Conservation (phyloP, 768 basidiomycete genomes). For the Tricholoma terreum region DNA sequence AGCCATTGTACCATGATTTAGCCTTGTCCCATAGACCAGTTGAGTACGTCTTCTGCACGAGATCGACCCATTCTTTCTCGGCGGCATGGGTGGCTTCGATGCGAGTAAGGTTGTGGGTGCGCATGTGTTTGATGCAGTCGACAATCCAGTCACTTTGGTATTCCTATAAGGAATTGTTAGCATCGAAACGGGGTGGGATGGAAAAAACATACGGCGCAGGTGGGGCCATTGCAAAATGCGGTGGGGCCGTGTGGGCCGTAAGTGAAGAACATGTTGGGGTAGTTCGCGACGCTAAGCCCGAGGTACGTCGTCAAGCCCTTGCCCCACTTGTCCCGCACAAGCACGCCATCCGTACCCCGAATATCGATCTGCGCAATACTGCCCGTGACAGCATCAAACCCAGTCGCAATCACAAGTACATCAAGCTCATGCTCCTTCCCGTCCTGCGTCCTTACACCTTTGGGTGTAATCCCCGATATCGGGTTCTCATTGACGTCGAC, state of each 20-base stretch:
- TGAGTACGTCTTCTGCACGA: slow-evolving; percentile 12
- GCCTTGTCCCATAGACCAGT: slow-evolving; percentile 15
- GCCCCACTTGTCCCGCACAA: slow-evolving; percentile 21
- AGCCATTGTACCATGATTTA: slow-evolving; percentile 25
- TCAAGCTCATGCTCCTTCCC: slow-evolving; percentile 19
- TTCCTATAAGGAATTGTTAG: slow-evolving; percentile 12
- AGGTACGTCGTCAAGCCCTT: slow-evolving; percentile 20
- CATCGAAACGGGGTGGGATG: not conserved
- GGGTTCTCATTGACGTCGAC: slow-evolving; percentile 19
- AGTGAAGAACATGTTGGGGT: slow-evolving; percentile 25
- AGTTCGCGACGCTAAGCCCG: slow-evolving; percentile 18
- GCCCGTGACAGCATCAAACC: slow-evolving; percentile 24
- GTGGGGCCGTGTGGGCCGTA: slow-evolving; percentile 26
- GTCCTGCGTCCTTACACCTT: slow-evolving; percentile 19
- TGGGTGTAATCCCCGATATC: slow-evolving; percentile 18
- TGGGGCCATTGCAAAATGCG: slow-evolving; percentile 25
- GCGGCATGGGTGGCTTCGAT: slow-evolving; percentile 4
- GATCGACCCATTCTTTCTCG: not conserved
- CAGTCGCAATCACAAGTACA: slow-evolving; percentile 21
- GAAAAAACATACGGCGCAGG: slow-evolving; percentile 17
- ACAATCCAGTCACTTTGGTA: slow-evolving; percentile 24
- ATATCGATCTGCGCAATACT: slow-evolving; percentile 21
- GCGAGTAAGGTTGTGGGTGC: not conserved
- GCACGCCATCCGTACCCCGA: slow-evolving; percentile 14
- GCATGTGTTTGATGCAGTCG: slow-evolving; percentile 15